These are phyloP conservation scores for Porodaedalea pini DNA, from an alignment of 1,284 basidiomycete genomes.

Conservation along the genomic window DNA sequence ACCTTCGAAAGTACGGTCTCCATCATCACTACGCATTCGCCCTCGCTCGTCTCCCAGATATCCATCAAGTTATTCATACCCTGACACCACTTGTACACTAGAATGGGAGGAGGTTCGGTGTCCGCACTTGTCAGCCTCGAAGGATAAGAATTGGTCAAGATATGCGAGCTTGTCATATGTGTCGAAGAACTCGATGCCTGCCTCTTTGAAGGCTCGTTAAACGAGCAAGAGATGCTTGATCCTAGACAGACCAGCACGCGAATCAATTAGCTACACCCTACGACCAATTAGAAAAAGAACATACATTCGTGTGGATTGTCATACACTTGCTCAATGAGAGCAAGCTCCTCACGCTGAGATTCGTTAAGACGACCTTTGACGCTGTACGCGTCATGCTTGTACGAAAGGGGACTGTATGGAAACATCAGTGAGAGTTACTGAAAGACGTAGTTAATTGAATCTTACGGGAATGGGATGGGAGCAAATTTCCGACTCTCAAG, in stretches of 20 bases:
- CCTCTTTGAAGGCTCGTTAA: slow-evolving; percentile 95
- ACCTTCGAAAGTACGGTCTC: slow-evolving; percentile 94
- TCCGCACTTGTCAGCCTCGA: slow-evolving; percentile 96
- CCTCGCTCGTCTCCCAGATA: slow-evolving; percentile 95
- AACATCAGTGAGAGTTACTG: no score
- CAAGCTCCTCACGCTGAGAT: no score
- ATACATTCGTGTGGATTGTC: slow-evolving; percentile 89
- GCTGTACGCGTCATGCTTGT: no score
- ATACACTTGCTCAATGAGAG: no score
- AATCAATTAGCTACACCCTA: slow-evolving; percentile 18
- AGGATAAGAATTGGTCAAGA: slow-evolving; percentile 87
- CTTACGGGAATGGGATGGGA: no score
- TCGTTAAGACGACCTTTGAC: no score
- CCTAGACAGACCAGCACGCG: slow-evolving; percentile 71
- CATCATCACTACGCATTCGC: slow-evolving; percentile 96
- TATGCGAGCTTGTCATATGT: slow-evolving; percentile 97
- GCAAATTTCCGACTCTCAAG: no score
- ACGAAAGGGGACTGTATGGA: no score
- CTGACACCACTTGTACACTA: slow-evolving; percentile 97
- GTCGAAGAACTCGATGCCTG: slow-evolving; percentile 93
- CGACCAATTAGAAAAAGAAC: slow-evolving; percentile 20
- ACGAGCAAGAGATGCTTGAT: slow-evolving; percentile 95
- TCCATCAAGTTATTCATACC: slow-evolving; percentile 92
- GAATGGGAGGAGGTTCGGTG: slow-evolving; percentile 90
- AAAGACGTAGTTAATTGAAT: no score